Evolutionary conservation across 768 basidiomycete genomes (phyloP), one percentile per base, ranked within the genome.

Genomic region (Antrodiella citrinella): DNA sequence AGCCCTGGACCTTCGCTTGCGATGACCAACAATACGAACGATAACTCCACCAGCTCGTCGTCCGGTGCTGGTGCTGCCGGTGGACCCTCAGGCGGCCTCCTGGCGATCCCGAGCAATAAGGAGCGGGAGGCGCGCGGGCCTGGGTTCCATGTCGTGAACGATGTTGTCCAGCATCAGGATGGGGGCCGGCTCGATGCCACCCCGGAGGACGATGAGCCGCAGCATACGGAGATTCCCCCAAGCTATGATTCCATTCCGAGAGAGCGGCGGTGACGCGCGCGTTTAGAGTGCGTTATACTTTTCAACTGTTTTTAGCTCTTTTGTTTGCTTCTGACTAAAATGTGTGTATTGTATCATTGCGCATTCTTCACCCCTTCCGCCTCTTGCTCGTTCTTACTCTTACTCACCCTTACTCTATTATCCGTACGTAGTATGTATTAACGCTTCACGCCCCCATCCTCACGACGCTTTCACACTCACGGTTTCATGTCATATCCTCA

Each of bases 221-320:
- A n/a, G n/a, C n/a, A n/a, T n/a, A 49, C 49, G 3, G 65, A 67
- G 58, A 51, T 67, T 22, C 65, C 65, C 41, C 65, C 65, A 41
- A 56, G 65, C 48, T 66, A 66, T 44, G 63, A 66, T 48, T 59
- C 60, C 44, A 66, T 66, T 45, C 57, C 56, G 20, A 47, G 52
- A 47, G 59, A 65, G 20, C 35, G 18, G 35, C 35, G 35, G 35
- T 38, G 18, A 38, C n/a, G n/a, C n/a, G n/a, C n/a, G n/a, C n/a
- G n/a, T n/a, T n/a, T n/a, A n/a, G n/a, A n/a, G n/a, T n/a, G n/a
- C n/a, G n/a, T n/a, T n/a, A n/a, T n/a, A n/a, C n/a, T n/a, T n/a
- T n/a, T n/a, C n/a, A n/a, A n/a, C n/a, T n/a, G n/a, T n/a, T n/a
- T n/a, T n/a, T n/a, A n/a, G n/a, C n/a, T n/a, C 38, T 39, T n/a